Evolutionary conservation across 495 filamentous ascomycete genomes (phyloP), one percentile per base, ranked within the genome.

Genomic region (Talaromyces thailandensis): DNA sequence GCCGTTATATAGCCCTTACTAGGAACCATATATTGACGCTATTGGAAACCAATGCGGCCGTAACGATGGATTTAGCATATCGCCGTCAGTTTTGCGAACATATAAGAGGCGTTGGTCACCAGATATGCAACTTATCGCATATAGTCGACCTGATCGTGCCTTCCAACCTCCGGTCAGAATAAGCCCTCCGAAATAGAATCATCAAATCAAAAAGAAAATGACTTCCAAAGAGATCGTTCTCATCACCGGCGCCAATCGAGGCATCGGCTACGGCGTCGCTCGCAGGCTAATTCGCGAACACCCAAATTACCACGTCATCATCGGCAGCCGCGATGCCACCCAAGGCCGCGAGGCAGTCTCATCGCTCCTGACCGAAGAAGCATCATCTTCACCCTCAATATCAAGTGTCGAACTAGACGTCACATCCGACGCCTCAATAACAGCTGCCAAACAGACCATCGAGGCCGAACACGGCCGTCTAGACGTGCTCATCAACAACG

Each of bases 211-310:
- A 51, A 24, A 14, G 4, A 48, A 21, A 28, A 61, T 61, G 59
- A n/a, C 66, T 25, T 21, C 62, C 28, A 64, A 66, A 56, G 65
- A 63, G 24, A 71, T 81, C 29, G 73, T 73, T 35, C 73, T 79
- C 31, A 71, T 76, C 55, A 74, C 76, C 59, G 78, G 79, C 21
- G 76, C 69, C 12, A 82, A 81, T 65, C 70, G 73, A 63, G 79
- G 80, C 7, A 72, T 82, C 53, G 76, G 79, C 18, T 75, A 73
- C 56, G 75, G 70, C 37, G 70, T 71, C 0, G 74, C 71, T 12
- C 67, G 69, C 35, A 68, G 71, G 24, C 67, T 81, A 12, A 63
- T 69, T 21, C 66, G 64, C 6, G 55, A 64, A n/a, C 69, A 70
- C 21, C 48, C 71, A 6, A 43, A 60, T 1, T 79, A 76, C 62